Evolutionary conservation across 352 stramenopile genomes (phyloP).

Genomic region (Lagenidium sp.): DNA sequence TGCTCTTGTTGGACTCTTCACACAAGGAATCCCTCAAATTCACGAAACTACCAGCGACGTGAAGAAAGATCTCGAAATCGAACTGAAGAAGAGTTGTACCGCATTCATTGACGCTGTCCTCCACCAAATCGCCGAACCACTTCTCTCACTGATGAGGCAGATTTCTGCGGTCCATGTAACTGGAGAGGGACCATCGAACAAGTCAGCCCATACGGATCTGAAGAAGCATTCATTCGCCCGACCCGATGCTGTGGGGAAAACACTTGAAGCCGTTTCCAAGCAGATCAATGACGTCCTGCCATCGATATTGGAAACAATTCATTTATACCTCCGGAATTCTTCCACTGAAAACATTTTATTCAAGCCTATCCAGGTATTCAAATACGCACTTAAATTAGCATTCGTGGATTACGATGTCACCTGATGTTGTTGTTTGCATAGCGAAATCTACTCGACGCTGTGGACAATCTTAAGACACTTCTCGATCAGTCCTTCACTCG

Average conservation of each 20-base stretch:
- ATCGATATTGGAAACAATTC: constrained; percentile 44
- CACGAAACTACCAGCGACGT: constrained; percentile 71
- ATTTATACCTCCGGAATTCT: constrained; percentile 66
- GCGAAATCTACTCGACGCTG: constrained; percentile 55
- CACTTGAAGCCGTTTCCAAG: constrained; percentile 27
- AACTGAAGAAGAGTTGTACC: constrained; percentile 76
- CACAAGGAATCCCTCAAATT: constrained; percentile 65
- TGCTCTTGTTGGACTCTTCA: constrained; percentile 48
- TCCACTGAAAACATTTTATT: constrained; percentile 80
- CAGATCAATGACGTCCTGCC: constrained; percentile 33
- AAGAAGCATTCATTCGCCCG: constrained; percentile 26
- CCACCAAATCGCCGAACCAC: constrained; percentile 40
- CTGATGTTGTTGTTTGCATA: constrained; percentile 11
- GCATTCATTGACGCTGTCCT: constrained; percentile 70
- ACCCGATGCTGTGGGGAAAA: constrained; percentile 30
- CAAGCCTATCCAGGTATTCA: constrained; percentile 64
- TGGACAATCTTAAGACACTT: constrained; percentile 50
- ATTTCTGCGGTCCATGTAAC: constrained; percentile 24
- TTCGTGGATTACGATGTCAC: too few species aligned
- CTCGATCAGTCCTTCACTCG: constrained; percentile 48
- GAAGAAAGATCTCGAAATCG: constrained; percentile 69
- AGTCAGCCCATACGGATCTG: constrained; percentile 1
- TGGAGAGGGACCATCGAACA: too few species aligned
- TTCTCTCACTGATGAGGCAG: constrained; percentile 60
- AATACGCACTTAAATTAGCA: too few species aligned